Base-by-base conservation (phyloP, 495 filamentous ascomycete genomes). In the Podospora fimiseda region DNA sequence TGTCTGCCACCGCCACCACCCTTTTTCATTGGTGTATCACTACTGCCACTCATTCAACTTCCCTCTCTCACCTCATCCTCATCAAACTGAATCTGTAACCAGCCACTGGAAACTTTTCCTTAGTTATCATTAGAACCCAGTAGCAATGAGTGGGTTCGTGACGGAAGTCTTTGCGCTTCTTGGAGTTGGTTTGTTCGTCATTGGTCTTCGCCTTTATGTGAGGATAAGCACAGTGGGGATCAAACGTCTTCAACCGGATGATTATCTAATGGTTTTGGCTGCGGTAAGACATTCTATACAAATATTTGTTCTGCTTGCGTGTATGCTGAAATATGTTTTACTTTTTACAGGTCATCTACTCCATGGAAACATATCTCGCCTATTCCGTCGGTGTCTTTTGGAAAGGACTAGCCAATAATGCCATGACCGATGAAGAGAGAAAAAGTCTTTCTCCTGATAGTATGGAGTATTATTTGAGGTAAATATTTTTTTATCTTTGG, bases 231-330 rank as follows among this genome's bases (percentile, higher is more conserved):
- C 71, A 15, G 75, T 76, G n/a, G 80, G 80, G 2, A 60, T 75
- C 7, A 65, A 60, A 43, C 71, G 73, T 14, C 75, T 79, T 48
- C 71, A 77, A 50, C 58, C 71, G 0, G 81, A 85, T 61, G 81
- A 85, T 57, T 83, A 81, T 62, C 56, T 85, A 9, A 83, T 83
- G 79, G 55, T 79, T 14, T 15, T 83, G 19, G 78, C 77, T 2
- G 73, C 71, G 42, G 80, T 81, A 61, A 64, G 74, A 64, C 2
- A 21, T 22, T 7, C 7, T 22, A 5, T n/a, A 2, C 20, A 9
- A n/a, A 9, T 2, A 20, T 14, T 9, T 13, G 15, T 15, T 15
- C 7, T 14, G 3, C 2, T 8, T 2, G 8, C 2, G 20, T 5
- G 27, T 56, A 23, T 50, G 24, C 6, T 11, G 18, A 1, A 1